phyloP scores from a whole-genome alignment of 2,329 filamentous ascomycete species.

The Trichoderma atroviride region DNA sequence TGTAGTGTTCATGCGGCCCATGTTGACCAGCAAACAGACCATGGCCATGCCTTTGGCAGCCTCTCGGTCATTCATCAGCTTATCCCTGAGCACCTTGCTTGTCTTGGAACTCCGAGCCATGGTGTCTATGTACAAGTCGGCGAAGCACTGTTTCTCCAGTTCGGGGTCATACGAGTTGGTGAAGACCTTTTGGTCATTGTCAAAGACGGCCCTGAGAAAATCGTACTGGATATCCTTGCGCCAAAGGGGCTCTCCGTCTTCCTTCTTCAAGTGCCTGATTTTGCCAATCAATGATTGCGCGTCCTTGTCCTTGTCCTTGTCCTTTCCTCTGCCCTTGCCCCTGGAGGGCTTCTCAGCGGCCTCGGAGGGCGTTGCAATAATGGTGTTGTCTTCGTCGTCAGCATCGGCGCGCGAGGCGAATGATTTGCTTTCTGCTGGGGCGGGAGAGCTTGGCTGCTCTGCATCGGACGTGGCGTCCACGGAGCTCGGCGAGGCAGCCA shows the following conservation, averaged over 20 bases:
- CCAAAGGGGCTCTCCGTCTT: conserved; percentile 86
- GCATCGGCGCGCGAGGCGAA: conserved; percentile 49
- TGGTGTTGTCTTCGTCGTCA: conserved; percentile 52
- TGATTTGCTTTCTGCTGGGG: conserved; percentile 47
- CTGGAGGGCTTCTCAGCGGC: conserved; percentile 45
- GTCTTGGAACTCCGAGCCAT: conserved; percentile 99
- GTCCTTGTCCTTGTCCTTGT: conserved; percentile 41
- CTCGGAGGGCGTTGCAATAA: conserved; percentile 48
- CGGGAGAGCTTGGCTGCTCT: conserved; percentile 52
- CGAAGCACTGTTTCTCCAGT: conserved; percentile 74
- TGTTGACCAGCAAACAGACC: conserved; percentile 96
- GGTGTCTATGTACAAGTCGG: conserved; percentile 96
- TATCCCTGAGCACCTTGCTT: conserved; percentile 97
- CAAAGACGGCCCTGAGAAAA: conserved; percentile 79
- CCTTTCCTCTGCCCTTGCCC: conserved; percentile 39
- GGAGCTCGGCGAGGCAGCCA: conserved; percentile 48
- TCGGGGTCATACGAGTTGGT: conserved; percentile 82
- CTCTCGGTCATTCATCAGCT: conserved; percentile 86
- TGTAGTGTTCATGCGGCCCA: conserved; percentile 98
- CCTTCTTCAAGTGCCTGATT: conserved; percentile 84
- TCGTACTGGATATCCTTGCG: conserved; percentile 86
- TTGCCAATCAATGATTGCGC: conserved; percentile 59
- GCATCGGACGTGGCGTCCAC: conserved; percentile 48
- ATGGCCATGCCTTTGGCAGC: conserved; percentile 98
- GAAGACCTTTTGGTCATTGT: conserved; percentile 75